Evolutionary conservation across 352 stramenopile species (phyloP), one percentile per base, ranked within the genome.

Genomic region (Pythium periplocum): DNA sequence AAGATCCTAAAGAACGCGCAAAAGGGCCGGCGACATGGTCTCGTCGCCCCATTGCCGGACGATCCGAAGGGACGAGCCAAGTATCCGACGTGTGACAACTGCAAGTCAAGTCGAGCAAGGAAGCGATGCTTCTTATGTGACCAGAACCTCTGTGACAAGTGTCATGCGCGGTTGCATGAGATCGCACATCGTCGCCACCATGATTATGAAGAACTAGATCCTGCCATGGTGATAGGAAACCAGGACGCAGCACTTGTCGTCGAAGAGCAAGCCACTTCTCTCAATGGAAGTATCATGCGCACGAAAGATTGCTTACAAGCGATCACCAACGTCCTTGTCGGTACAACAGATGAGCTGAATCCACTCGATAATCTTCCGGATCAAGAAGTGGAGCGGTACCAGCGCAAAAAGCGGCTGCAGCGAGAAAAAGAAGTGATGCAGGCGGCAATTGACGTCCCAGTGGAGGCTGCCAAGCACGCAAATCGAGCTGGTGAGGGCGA

Each of bases 61-160:
- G 59, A 78, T 31, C 53, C 51, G 10, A 48, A 52, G 4, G 75
- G 60, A 1, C 66, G 65, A 40, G 45, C 68, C 7, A 85, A 78
- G 47, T 73, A 73, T 10, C 71, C 75, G 30, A 46, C 43, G 3
- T 89, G 78, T 48, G 62, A 78, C 10, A 86, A 85, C 43, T 89
- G 78, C 49, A 63, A 76, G 3, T 17, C 41, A 6, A 62, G 56
- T 41, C 65, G 71, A 56, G 72, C 76, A 11, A 62, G 66, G 2
- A 87, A 85, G 42, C 53, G 60, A 26, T 89, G 78, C 36, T 57
- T 69, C 10, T 48, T 62, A 12, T 89, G 78, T 41, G 74, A 86
- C 4, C 76, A 86, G 47, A 55, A 80, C 2, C 47, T 84, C 2
- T 89, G 78, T 48, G 74, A 86, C 60, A 75, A 72, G 10, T 89